A percentile compares a stretch with the other conserved stretches of the same genome.
These are phyloP conservation scores for Pelargonium exstipulatum DNA, from an alignment of 441 rosid genomes.

Conservation along the genomic window DNA sequence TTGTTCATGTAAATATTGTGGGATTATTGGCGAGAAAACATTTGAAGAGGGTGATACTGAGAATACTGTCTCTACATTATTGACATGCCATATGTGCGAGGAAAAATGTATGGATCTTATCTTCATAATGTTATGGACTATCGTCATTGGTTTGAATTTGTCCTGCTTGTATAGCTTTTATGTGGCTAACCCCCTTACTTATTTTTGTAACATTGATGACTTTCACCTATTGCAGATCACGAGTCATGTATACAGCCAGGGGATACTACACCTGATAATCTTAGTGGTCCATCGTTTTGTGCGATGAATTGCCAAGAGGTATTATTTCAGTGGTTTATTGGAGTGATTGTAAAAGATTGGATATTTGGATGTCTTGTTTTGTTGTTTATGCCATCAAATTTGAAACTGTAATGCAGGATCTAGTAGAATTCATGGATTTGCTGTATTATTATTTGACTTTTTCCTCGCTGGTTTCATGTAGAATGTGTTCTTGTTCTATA, in stretches of 20 bases:
- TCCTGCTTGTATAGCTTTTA: neutral
- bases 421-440: too few relatives aligned
- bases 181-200: neutral
- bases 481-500: too few relatives aligned
- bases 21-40: constrained; percentile 34
- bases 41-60: constrained; percentile 26
- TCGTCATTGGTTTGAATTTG: neutral
- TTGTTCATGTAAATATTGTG: constrained; percentile 89
- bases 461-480: too few relatives aligned
- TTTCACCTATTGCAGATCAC: constrained; percentile 60
- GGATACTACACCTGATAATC: constrained; percentile 31
- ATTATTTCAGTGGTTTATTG: neutral
- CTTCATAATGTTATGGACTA: neutral
- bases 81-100: constrained; percentile 60
- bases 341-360: too few relatives aligned
- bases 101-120: constrained; percentile 63
- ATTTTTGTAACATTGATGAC: neutral
- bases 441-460: too few relatives aligned
- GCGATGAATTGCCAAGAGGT: constrained; percentile 87
- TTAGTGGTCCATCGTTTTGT: constrained; percentile 44
- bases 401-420: too few relatives aligned
- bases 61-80: constrained; percentile 27
- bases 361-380: too few relatives aligned
- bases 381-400: too few relatives aligned
- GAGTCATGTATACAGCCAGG: constrained; percentile 40